Percentiles rank a stretch among this genome's conserved stretches.
These are phyloP conservation scores for Posidonia australis DNA, from an alignment of 106 monocot genomes.

Conservation along the genomic window DNA sequence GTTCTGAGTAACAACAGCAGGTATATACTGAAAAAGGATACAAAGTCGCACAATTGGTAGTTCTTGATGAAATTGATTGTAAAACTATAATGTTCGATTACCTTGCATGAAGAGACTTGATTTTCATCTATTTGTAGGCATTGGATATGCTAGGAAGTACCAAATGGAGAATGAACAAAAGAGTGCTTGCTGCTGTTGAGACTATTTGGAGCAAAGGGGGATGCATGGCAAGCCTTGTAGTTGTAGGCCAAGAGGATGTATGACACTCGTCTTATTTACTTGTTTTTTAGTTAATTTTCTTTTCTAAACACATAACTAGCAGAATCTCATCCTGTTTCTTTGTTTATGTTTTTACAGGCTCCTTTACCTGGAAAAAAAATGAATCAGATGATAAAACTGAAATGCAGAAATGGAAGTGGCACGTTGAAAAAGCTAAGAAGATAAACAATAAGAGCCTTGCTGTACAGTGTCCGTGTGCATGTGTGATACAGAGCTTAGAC, in stretches of 20 bases:
- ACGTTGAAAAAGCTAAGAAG: constrained; percentile 53
- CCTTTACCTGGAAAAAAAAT: constrained; percentile 49
- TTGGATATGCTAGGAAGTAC: constrained; percentile 77
- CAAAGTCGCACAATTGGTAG: no score
- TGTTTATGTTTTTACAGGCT: constrained; percentile 25
- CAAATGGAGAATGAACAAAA: constrained; percentile 88
- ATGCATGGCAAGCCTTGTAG: constrained; percentile 58
- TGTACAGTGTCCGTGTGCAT: no score
- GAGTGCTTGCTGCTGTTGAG: constrained; percentile 61
- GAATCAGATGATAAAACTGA: constrained; percentile 45
- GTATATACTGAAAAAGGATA: no score
- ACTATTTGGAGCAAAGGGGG: constrained; percentile 69
- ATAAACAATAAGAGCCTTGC: constrained; percentile 75
- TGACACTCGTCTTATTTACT: constrained; percentile 10
- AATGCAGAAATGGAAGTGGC: constrained; percentile 64
- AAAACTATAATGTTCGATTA: background rate
- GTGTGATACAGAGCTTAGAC: constrained; percentile 87
- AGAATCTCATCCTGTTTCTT: background rate
- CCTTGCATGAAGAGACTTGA: background rate
- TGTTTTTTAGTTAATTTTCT: background rate
- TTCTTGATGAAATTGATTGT: no score
- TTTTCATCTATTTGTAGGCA: constrained; percentile 33
- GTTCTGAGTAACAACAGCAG: constrained; percentile 15
- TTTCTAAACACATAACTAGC: background rate
- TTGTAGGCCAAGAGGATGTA: constrained; percentile 66